A percentile compares a stretch with the other conserved stretches of the same genome.
phyloP scores from a whole-genome alignment of 192 early-diverging fungal species.

The Coemansia sp. region DNA sequence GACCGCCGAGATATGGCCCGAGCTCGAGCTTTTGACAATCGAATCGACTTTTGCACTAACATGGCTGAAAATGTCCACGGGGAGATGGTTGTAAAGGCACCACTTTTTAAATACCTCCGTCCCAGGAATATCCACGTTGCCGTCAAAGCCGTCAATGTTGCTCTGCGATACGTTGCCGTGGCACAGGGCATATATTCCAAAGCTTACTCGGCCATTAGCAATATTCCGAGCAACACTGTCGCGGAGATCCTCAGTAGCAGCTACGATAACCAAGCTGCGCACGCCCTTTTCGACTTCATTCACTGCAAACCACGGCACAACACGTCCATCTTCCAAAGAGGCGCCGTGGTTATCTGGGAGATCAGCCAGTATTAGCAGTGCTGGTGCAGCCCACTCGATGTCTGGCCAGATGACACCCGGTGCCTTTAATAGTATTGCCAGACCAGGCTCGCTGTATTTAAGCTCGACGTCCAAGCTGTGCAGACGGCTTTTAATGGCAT shows the following conservation, averaged over 20 bases:
- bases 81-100: conserved; percentile 33
- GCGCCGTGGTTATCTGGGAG: not conserved
- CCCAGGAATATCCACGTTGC: not conserved
- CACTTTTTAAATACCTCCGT: conserved; percentile 16
- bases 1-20: conserved; percentile 35
- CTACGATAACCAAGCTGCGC: conserved; percentile 55
- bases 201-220: conserved; percentile 13
- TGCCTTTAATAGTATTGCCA: conserved; percentile 63
- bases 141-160: conserved; percentile 9
- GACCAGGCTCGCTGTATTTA: conserved; percentile 56
- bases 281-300: conserved; percentile 63
- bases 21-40: conserved; percentile 22
- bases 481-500: conserved; percentile 50
- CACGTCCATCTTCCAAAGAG: not conserved
- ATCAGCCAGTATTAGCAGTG: conserved; percentile 15
- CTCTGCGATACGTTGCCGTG: conserved; percentile 36
- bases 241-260: conserved; percentile 18
- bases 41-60: conserved; percentile 8
- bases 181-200: conserved; percentile 48
- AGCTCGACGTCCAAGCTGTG: conserved; percentile 54
- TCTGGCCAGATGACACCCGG: conserved; percentile 47
- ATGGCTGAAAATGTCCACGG: conserved; percentile 34
- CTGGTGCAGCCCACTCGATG: conserved; percentile 32
- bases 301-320: conserved; percentile 44
- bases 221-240: not conserved